phyloP scores from a whole-genome alignment of 306 rosid genomes.

The Fagus sylvatica region DNA sequence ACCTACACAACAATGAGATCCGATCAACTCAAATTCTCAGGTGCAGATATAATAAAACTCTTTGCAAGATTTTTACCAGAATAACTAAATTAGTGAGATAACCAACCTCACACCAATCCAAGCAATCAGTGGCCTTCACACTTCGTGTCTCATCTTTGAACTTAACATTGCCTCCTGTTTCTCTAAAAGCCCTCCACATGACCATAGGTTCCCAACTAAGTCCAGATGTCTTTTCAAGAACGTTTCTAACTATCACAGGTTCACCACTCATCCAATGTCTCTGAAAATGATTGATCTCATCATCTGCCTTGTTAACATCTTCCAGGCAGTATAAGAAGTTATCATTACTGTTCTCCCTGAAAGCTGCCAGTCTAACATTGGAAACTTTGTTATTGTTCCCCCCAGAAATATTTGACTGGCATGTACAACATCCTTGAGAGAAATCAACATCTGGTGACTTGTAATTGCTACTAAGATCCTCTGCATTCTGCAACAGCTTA shows the following conservation, averaged over 20 bases:
- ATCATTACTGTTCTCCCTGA: constrained; percentile 42
- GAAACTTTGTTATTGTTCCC: constrained; percentile 16
- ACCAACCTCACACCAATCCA: constrained; percentile 54
- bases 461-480: constrained; percentile 41
- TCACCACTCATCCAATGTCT: constrained; percentile 66
- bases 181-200: constrained; percentile 63
- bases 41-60: too few relatives aligned
- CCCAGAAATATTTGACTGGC: constrained; percentile 33
- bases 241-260: constrained; percentile 56
- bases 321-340: constrained; percentile 57
- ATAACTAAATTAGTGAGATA: constrained; percentile 3
- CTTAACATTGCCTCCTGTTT: neutral
- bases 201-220: constrained; percentile 84
- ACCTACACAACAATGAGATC: constrained; percentile 43
- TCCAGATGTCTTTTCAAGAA: constrained; percentile 50
- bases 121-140: constrained; percentile 37
- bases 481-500: constrained; percentile 37
- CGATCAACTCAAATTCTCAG: neutral
- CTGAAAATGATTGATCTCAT: constrained; percentile 53
- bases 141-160: neutral
- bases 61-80: too few relatives aligned
- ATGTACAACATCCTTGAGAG: constrained; percentile 40
- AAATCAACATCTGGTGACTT: constrained; percentile 41
- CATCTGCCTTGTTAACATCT: constrained; percentile 34
- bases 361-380: constrained; percentile 53